phyloP scores from a whole-genome alignment of 1,284 basidiomycete species.

The Puccinia novopanici region DNA sequence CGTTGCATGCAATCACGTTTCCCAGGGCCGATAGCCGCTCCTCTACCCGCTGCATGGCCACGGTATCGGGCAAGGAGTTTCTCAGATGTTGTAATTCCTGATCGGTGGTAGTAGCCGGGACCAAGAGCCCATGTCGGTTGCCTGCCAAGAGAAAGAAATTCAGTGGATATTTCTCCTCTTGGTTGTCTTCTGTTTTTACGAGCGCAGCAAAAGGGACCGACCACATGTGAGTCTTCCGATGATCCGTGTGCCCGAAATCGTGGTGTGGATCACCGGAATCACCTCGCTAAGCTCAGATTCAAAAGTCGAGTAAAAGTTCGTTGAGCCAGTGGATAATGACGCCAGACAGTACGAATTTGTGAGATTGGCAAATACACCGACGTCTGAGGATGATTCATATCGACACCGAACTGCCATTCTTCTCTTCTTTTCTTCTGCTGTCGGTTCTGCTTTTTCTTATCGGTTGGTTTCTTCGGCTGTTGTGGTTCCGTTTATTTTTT shows the following conservation, averaged over 20 bases:
- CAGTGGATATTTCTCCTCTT: neutral
- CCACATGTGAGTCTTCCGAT: constrained; percentile 90
- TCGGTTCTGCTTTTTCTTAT: neutral
- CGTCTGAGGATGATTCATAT: constrained; percentile 52
- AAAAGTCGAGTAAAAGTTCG: constrained; percentile 85
- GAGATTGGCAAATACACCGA: constrained; percentile 68
- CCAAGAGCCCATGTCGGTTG: constrained; percentile 92
- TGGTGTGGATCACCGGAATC: constrained; percentile 94
- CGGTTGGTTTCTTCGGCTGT: too few species aligned
- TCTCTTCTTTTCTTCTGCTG: too few species aligned
- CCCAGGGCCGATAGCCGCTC: constrained; percentile 93
- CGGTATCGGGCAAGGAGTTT: constrained; percentile 87
- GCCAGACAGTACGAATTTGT: constrained; percentile 68
- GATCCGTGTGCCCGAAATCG: constrained; percentile 92
- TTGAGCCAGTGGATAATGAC: constrained; percentile 67
- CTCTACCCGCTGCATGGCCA: constrained; percentile 93
- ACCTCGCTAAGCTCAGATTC: constrained; percentile 72
- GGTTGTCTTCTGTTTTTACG: neutral
- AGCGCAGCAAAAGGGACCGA: constrained; percentile 54
- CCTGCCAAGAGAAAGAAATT: neutral
- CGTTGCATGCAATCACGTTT: constrained; percentile 98
- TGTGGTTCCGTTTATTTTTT: neutral
- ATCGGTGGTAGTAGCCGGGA: constrained; percentile 92
- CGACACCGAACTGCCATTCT: constrained; percentile 47
- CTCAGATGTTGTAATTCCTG: constrained; percentile 97